Conservation (phyloP, 805 yeast genomes). For the Lipomyces kockii region DNA sequence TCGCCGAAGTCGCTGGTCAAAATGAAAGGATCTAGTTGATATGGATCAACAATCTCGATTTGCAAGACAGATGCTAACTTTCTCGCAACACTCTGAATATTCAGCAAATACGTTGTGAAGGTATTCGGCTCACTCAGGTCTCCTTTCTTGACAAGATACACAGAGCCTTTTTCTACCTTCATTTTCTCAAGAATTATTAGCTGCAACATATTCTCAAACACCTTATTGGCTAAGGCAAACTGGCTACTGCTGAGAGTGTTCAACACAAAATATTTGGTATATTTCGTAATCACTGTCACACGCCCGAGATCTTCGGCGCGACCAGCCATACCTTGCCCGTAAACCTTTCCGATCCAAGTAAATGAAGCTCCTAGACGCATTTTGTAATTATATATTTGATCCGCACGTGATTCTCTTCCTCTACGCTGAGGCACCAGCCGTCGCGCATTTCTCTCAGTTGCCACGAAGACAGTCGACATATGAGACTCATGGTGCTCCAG, state of each 20-base stretch:
- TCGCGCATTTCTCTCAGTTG: neutral
- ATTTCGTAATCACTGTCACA: constrained; percentile 68
- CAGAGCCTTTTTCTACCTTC: constrained; percentile 1
- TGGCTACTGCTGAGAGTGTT: constrained; percentile 11
- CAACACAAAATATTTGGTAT: constrained; percentile 10
- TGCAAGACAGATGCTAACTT: constrained; percentile 8
- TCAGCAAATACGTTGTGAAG: constrained; percentile 9
- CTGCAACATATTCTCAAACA: constrained; percentile 18
- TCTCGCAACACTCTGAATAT: constrained; percentile 3
- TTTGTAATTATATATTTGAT: constrained; percentile 3
- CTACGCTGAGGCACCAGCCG: neutral
- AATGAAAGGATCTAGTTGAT: constrained; percentile 19
- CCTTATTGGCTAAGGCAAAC: constrained; percentile 14
- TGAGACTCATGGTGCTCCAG: neutral
- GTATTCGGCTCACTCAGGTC: neutral
- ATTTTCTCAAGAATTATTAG: constrained; percentile 10
- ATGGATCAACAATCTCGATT: constrained; percentile 6
- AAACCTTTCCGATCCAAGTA: constrained; percentile 21
- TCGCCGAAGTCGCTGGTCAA: constrained; percentile 19
- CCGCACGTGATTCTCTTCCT: neutral
- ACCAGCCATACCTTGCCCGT: constrained; percentile 54
- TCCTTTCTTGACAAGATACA: constrained; percentile 5
- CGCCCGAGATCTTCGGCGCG: constrained; percentile 76
- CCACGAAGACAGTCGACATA: neutral
- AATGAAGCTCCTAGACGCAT: neutral